phyloP scores from a whole-genome alignment of 164 flowering plant genomes.

The Annona squamosa region DNA sequence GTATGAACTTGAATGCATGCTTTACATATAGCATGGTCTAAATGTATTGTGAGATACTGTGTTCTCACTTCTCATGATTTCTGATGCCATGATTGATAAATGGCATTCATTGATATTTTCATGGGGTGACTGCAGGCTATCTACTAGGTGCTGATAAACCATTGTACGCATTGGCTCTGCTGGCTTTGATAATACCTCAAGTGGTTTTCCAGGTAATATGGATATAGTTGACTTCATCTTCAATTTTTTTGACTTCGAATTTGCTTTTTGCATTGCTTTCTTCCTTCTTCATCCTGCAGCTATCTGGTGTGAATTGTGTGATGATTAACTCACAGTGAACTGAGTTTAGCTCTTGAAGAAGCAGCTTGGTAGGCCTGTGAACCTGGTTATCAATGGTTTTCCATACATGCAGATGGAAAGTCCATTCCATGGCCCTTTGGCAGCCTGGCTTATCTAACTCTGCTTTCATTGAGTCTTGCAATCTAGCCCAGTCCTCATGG shows the following conservation, averaged over 20 bases:
- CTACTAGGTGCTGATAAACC: slow-evolving; percentile 79
- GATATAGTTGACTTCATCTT: not conserved
- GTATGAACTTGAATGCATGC: no score
- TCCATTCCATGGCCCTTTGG: not conserved
- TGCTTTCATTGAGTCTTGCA: no score
- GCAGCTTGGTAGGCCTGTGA: no score
- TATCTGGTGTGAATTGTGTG: not conserved
- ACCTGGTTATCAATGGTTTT: not conserved
- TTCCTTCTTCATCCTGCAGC: not conserved
- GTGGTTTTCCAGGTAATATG: slow-evolving; percentile 69
- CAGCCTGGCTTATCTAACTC: no score
- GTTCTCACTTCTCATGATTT: not conserved
- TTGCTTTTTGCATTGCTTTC: not conserved
- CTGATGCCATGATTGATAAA: not conserved
- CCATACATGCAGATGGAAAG: not conserved
- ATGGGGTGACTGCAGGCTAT: slow-evolving; percentile 26
- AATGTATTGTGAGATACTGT: no score
- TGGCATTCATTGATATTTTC: not conserved
- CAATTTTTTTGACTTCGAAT: not conserved
- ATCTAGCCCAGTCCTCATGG: no score
- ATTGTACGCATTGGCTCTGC: slow-evolving; percentile 66
- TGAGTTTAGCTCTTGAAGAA: not conserved
- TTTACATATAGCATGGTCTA: no score
- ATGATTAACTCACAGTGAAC: no score
- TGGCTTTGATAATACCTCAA: slow-evolving; percentile 74